A percentile compares a stretch with the other conserved stretches of the same genome.
Conservation (phyloP, 345 rosid genomes). For the Populus pruinosa region DNA sequence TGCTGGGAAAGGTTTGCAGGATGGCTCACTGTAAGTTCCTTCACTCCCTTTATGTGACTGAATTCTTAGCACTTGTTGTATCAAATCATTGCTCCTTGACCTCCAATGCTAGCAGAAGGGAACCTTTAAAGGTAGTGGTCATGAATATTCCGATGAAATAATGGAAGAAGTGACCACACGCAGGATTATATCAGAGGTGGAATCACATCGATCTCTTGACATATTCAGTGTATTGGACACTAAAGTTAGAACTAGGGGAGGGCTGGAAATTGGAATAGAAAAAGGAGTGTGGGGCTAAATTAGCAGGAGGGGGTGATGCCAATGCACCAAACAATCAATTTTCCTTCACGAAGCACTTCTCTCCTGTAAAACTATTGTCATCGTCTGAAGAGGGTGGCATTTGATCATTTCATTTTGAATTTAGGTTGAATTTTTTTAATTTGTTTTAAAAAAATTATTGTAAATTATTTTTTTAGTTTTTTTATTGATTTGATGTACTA, state of each 20-base stretch:
- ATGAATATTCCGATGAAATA: slow-evolving; percentile 8
- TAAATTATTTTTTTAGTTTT: too few relatives aligned
- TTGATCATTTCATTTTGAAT: too few relatives aligned
- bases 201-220: slow-evolving; percentile 15
- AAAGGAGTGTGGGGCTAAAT: background rate
- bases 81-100: slow-evolving; percentile 1
- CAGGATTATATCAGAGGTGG: slow-evolving; percentile 16
- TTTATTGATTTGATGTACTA: too few relatives aligned
- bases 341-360: background rate
- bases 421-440: too few relatives aligned
- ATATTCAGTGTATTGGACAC: background rate
- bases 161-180: slow-evolving; percentile 21
- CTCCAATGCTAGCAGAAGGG: background rate
- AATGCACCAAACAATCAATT: background rate
- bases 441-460: too few relatives aligned
- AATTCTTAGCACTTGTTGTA: background rate
- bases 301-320: background rate
- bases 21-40: too few relatives aligned
- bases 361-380: background rate
- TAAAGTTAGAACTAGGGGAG: background rate
- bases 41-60: background rate
- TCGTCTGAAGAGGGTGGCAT: background rate
- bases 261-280: background rate
- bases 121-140: slow-evolving; percentile 21
- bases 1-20: too few relatives aligned